phyloP scores from a whole-genome alignment of 2,329 filamentous ascomycete species.

The Fusarium mexicanum region DNA sequence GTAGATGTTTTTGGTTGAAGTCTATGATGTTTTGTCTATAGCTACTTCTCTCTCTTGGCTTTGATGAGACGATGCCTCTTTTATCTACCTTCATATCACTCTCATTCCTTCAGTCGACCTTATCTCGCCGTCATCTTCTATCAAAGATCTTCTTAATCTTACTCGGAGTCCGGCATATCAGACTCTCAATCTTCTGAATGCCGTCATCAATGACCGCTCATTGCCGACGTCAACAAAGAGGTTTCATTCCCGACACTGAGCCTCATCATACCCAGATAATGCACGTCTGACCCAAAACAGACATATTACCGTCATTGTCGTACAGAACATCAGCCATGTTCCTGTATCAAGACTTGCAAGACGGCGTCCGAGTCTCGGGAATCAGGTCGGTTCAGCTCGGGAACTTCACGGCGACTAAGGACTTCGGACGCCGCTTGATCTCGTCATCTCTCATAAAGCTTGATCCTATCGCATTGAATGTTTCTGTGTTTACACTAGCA shows the following conservation, averaged over 20 bases:
- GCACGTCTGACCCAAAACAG: neutral
- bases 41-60: neutral
- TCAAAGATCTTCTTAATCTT: neutral
- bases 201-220: neutral
- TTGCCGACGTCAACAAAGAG: neutral
- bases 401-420: conserved; percentile 12
- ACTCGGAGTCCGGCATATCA: conserved; percentile 15
- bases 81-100: conserved; percentile 1
- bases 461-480: neutral
- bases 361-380: conserved; percentile 21
- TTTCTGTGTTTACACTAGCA: neutral
- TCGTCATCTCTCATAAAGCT: conserved; percentile 3
- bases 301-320: neutral
- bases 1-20: conserved; percentile 18
- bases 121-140: neutral
- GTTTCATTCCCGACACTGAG: conserved; percentile 3
- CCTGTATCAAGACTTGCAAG: neutral
- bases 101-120: neutral
- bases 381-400: neutral
- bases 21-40: conserved; percentile 4
- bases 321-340: neutral
- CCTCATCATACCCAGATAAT: neutral
- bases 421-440: conserved; percentile 15
- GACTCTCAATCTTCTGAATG: neutral
- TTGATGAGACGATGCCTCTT: neutral